Conservation (phyloP, 176 grass and related monocot species). For the Musa acuminata region DNA sequence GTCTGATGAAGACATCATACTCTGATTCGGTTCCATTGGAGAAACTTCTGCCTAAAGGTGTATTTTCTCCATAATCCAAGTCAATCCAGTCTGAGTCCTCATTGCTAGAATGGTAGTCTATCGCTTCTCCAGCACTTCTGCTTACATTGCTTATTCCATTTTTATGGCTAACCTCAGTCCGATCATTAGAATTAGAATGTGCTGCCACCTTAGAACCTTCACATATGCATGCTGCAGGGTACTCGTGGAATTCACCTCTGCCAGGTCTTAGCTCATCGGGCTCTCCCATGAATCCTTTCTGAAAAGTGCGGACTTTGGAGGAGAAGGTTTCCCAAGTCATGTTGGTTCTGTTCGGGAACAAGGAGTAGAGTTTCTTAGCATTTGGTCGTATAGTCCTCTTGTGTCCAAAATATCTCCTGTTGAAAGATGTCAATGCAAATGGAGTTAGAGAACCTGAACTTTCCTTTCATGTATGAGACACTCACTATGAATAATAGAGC, state of each 20-base stretch:
- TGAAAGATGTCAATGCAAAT: not conserved
- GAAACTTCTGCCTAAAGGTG: conserved; percentile 11
- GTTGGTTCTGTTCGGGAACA: conserved; percentile 48
- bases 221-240: conserved; percentile 65
- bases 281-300: conserved; percentile 77
- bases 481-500: not conserved
- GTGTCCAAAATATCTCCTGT: conserved; percentile 84
- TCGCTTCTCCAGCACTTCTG: conserved; percentile 14
- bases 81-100: conserved; percentile 36
- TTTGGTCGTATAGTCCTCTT: conserved; percentile 79
- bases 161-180: not conserved
- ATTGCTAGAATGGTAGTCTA: conserved; percentile 24
- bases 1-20: conserved; percentile 17
- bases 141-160: not conserved
- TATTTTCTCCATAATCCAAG: conserved; percentile 42
- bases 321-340: conserved; percentile 73
- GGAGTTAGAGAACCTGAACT: not conserved
- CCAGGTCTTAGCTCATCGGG: conserved; percentile 63
- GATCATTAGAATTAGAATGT: not conserved
- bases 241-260: conserved; percentile 72
- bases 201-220: conserved; percentile 23
- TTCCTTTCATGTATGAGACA: not conserved
- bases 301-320: conserved; percentile 36
- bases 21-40: conserved; percentile 20
- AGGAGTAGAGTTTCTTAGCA: conserved; percentile 66